Base-by-base conservation (phyloP, 208 protist genomes). In the Hexamita inflata region DNA sequence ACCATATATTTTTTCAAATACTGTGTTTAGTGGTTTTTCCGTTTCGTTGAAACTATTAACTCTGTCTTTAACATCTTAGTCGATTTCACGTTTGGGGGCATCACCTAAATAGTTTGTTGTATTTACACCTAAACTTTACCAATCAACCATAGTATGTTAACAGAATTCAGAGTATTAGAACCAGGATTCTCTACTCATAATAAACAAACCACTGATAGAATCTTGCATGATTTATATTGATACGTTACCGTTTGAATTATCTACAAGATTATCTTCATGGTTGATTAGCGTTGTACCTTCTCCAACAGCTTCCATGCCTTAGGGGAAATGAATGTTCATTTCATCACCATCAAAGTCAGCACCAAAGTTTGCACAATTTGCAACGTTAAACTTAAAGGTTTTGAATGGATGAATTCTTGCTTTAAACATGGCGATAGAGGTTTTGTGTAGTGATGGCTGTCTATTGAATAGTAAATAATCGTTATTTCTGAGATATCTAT, bases 341-440 rank as follows among this genome's bases (percentile, higher is more conserved):
- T 98, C 95, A 87, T 98, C 96, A 29, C 87, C 85, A 83, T 98
- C 94, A 83, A 99, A 99, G 82, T 99, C 95, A 26, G 95, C 95
- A 86, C 98, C 98, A 88, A 97, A 98, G 58, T 95, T 95, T 38
- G 61, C 35, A 64, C 77, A 83, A n/a, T 64, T 49, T n/a, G 62
- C 82, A 80, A 94, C 92, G 86, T 99, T 99, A 83, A 99, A 99
- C 58, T 96, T 88, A 65, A 99, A 94, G 0, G 96, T 99, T 53
- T 94, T 85, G 83, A 89, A 95, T 7, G 92, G 90, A 78, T 96
- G 85, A 26, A 98, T 90, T 59, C 89, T 70, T n/a, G 79, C 86
- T 19, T 87, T 85, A 80, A 98, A 94, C n/a, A 83, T 87, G 95
- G 98, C 98, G 87, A 99, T 98, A 1, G 90, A 95, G 15, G 98